Evolutionary conservation across 352 stramenopile species (phyloP).

Genomic region (Phytophthora constricta): DNA sequence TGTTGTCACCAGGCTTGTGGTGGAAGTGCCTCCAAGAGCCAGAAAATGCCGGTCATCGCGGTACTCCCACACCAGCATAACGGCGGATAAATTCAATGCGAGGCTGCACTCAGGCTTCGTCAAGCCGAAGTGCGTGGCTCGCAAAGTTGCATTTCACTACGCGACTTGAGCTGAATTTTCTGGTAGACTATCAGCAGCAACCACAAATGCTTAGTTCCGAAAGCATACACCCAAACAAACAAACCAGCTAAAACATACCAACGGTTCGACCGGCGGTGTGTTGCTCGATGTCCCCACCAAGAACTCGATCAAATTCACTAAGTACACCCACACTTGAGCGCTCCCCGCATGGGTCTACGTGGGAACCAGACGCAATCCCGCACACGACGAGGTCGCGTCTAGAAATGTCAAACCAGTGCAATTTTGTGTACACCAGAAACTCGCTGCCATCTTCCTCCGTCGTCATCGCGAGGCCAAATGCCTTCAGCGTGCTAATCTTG

Average conservation of each 20-base stretch:
- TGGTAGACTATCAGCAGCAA: too few relatives aligned
- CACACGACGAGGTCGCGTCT: conserved; percentile 13
- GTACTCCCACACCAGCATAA: too few relatives aligned
- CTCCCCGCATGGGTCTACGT: conserved; percentile 16
- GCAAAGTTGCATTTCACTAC: too few relatives aligned
- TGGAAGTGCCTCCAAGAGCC: too few relatives aligned
- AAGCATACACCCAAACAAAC: too few relatives aligned
- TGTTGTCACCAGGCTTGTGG: too few relatives aligned
- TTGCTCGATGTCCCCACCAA: not conserved
- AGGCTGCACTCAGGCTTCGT: too few relatives aligned
- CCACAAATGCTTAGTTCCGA: too few relatives aligned
- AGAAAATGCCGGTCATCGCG: too few relatives aligned
- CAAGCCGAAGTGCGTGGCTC: not conserved
- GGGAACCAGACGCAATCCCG: conserved; percentile 1
- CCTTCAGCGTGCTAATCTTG: conserved; percentile 12
- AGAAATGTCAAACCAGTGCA: conserved; percentile 17
- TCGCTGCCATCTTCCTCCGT: conserved; percentile 15
- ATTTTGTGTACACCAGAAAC: conserved; percentile 16
- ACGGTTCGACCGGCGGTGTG: not conserved
- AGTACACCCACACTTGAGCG: not conserved
- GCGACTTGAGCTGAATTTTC: not conserved
- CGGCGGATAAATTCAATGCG: too few relatives aligned
- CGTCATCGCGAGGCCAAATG: conserved; percentile 15
- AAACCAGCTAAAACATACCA: not conserved
- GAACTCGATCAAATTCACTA: conserved; percentile 3